Evolutionary conservation across 164 flowering plant genomes (phyloP).

Genomic region (Stephania cephalantha): DNA sequence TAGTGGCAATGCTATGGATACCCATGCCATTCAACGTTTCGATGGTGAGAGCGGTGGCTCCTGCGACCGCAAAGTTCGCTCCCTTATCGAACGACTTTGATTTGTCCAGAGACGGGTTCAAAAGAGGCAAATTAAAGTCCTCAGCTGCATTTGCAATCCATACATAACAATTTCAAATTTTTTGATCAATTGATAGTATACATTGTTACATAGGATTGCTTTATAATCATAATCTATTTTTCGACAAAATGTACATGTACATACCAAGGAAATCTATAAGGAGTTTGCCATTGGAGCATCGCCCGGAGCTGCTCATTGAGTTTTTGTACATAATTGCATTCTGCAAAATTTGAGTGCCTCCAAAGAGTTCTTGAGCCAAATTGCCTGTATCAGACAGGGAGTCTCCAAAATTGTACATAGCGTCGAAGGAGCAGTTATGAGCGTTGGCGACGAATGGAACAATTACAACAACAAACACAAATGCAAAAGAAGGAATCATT

Average conservation of each 20-base stretch:
- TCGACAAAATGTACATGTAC: no score
- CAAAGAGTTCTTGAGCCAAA: neutral
- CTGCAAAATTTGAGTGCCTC: constrained; percentile 1
- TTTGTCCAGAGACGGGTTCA: constrained; percentile 2
- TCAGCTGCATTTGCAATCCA: constrained; percentile 7
- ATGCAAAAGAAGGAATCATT: neutral
- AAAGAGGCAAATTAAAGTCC: constrained; percentile 12
- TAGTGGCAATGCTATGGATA: neutral
- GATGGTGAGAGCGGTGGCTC: constrained; percentile 6
- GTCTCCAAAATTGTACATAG: constrained; percentile 12
- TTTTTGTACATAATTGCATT: neutral
- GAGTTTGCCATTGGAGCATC: constrained; percentile 17
- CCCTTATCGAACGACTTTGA: neutral
- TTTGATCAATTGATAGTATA: no score
- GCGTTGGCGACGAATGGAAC: neutral
- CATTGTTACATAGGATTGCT: no score
- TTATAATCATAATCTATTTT: no score
- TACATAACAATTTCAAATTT: no score
- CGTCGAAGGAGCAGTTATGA: neutral
- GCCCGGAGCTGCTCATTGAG: constrained; percentile 4
- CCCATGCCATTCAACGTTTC: neutral
- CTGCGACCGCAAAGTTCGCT: constrained; percentile 13
- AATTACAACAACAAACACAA: neutral
- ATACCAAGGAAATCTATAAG: constrained; percentile 15
- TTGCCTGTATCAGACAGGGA: constrained; percentile 11